These are phyloP conservation scores for Trichoderma harzianum DNA, from an alignment of 2,329 filamentous ascomycete genomes.

Conservation along the genomic window DNA sequence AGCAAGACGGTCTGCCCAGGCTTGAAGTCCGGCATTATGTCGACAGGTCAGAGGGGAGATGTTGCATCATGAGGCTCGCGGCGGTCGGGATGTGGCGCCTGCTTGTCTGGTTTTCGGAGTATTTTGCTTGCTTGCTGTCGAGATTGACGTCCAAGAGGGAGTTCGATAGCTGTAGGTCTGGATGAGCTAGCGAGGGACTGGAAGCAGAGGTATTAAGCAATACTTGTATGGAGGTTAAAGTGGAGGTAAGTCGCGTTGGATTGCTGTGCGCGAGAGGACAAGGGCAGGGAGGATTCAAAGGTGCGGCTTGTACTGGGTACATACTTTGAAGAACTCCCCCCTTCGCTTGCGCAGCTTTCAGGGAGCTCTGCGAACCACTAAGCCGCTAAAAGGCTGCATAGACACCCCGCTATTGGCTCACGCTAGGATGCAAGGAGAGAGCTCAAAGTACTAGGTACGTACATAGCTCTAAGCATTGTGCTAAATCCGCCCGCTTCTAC, in stretches of 20 bases:
- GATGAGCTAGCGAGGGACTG: neutral
- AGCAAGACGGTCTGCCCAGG: slow-evolving; percentile 75
- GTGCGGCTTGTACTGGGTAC: neutral
- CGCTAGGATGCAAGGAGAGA: neutral
- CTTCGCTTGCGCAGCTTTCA: neutral
- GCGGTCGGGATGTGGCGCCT: neutral
- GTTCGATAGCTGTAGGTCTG: neutral
- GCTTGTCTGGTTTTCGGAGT: neutral
- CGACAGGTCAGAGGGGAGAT: slow-evolving; percentile 24
- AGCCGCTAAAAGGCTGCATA: neutral
- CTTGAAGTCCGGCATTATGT: slow-evolving; percentile 55
- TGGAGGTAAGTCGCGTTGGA: slow-evolving; percentile 17
- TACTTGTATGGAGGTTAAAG: slow-evolving; percentile 11
- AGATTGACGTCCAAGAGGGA: neutral
- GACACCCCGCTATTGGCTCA: neutral
- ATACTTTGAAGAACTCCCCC: neutral
- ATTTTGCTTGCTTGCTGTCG: neutral
- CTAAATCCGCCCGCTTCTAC: neutral
- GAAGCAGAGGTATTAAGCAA: slow-evolving; percentile 5
- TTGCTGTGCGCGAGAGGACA: neutral
- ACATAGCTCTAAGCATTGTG: neutral
- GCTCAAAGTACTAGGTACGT: neutral
- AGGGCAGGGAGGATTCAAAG: neutral
- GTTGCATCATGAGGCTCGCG: slow-evolving; percentile 33
- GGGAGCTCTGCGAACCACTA: neutral